Evolutionary conservation across 83 land plant species (phyloP), one percentile per base, ranked within the genome.

Genomic region (Diphasiastrum complanatum): DNA sequence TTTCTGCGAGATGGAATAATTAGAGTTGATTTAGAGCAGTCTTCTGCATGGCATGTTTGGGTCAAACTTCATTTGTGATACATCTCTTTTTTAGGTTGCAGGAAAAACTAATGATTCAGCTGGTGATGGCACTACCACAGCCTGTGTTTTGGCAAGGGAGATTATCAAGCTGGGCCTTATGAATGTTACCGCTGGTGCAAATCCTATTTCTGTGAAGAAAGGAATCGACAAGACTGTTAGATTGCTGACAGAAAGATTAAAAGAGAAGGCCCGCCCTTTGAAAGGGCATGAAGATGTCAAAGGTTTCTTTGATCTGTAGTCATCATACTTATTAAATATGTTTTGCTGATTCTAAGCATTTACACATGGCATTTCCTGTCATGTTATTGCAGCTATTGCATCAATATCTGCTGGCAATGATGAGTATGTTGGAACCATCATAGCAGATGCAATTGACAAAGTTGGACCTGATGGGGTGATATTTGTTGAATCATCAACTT

Each of bases 71-170:
- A n/a, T n/a, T n/a, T n/a, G n/a, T n/a, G n/a, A n/a, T n/a, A n/a
- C n/a, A n/a, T n/a, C n/a, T n/a, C n/a, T n/a, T n/a, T n/a, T n/a
- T n/a, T n/a, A 54, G 58, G 58, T 54, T 5, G 58, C 58, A 28
- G 29, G 58, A 28, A 54, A 54, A n/a, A 54, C 58, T 6, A 54
- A 54, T 54, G 58, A 54, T n/a, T 54, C 58, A 23, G 58, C 58
- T 26, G 58, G 58, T n/a, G 58, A 54, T 30, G 58, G 58, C 33
- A 54, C 58, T 6, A 54, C 58, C 4, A 54, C 58, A 4, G 58
- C 58, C n/a, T 54, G 58, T 54, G 58, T 54, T 6, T 30, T 54
- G 58, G 58, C 58, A 30, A 22, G 58, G 33, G 58, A 54, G 58
- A 5, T 54, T 10, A 54, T 54, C n/a, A 54, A 54, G 33, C n/a